A percentile compares a stretch with the other conserved stretches of the same genome.
Evolutionary conservation across 2,329 filamentous ascomycete genomes (phyloP).

Genomic region (Paracorniculantispora psalliotae): DNA sequence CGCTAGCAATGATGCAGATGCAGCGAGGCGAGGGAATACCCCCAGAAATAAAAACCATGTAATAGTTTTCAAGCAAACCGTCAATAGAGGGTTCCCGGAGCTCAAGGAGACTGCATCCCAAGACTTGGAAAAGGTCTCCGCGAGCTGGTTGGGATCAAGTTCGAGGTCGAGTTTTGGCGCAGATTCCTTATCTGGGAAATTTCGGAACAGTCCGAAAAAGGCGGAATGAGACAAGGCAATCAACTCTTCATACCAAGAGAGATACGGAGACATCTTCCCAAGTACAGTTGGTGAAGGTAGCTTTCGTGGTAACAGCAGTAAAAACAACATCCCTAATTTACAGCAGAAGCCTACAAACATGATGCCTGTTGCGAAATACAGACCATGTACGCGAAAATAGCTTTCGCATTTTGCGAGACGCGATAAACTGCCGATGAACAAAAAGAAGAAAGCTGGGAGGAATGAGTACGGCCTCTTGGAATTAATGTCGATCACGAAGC

Average conservation of each 20-base stretch:
- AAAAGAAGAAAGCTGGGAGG: background rate
- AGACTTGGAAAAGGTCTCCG: background rate
- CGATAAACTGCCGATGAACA: background rate
- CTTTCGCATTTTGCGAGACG: background rate
- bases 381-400: background rate
- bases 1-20: background rate
- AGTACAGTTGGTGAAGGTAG: background rate
- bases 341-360: background rate
- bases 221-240: background rate
- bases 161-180: background rate
- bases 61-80: background rate
- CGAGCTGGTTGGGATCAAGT: background rate
- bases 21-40: background rate
- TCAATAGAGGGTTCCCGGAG: background rate
- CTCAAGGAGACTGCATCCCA: background rate
- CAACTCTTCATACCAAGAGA: background rate
- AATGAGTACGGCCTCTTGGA: background rate
- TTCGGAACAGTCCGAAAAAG: background rate
- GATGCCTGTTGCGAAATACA: background rate
- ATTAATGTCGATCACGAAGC: background rate
- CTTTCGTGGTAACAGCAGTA: background rate
- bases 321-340: background rate
- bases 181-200: background rate
- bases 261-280: background rate
- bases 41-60: background rate